Evolutionary conservation across 176 grass and related monocot genomes (phyloP).

Genomic region (Eremochloa ophiuroides): DNA sequence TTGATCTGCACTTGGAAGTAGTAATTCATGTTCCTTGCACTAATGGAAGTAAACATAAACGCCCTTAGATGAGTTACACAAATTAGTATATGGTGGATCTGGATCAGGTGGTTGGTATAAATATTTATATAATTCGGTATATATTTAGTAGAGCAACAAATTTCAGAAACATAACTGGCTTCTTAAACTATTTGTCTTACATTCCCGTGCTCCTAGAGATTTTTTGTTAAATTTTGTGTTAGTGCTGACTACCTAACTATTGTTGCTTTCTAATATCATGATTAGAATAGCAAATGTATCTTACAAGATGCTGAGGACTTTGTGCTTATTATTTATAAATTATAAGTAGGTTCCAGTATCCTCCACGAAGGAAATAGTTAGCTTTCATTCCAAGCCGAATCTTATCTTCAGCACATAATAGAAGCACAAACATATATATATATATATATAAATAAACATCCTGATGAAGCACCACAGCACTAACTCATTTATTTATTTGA

Average conservation of each 20-base stretch:
- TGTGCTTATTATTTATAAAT: background rate
- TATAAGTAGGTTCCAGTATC: conserved; percentile 14
- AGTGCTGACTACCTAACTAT: background rate
- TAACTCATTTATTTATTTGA: background rate
- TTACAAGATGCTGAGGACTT: background rate
- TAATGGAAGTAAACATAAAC: background rate
- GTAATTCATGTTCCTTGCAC: background rate
- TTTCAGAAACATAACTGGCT: background rate
- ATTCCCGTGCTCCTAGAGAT: background rate
- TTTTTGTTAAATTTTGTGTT: background rate
- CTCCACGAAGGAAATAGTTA: background rate
- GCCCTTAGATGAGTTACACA: background rate
- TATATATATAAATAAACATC: conserved; percentile 1
- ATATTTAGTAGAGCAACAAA: background rate
- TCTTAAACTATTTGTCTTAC: background rate
- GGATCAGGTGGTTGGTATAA: background rate
- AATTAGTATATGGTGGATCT: background rate
- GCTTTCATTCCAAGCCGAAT: background rate
- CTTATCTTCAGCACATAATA: background rate
- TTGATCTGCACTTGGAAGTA: background rate
- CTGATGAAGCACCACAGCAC: background rate
- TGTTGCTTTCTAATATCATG: background rate
- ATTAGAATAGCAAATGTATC: conserved; percentile 6
- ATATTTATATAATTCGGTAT: background rate
- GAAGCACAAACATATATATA: background rate